Percentiles rank a stretch among this genome's conserved stretches.
Conservation (phyloP, 1,139 yeast genomes). For the Geotrichum bryndzae region DNA sequence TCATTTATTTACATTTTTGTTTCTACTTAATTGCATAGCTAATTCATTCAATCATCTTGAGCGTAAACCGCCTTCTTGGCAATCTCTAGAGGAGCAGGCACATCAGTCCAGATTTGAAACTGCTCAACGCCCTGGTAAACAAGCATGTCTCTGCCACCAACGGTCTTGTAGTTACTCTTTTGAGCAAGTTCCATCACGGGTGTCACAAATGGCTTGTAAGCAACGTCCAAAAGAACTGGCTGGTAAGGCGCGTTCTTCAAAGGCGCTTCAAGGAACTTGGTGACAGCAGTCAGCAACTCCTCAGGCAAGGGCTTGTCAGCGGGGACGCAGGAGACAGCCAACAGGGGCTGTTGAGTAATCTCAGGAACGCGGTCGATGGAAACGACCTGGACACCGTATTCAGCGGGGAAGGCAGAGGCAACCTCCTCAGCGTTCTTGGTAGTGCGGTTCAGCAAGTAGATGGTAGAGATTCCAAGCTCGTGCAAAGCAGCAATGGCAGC, state of each 20-base stretch:
- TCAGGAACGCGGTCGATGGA: conserved; percentile 35
- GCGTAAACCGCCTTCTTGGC: conserved; percentile 22
- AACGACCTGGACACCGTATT: conserved; percentile 55
- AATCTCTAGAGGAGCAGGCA: conserved; percentile 35
- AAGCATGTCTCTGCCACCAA: conserved; percentile 87
- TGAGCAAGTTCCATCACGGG: conserved; percentile 75
- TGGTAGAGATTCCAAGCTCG: conserved; percentile 66
- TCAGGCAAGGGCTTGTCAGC: conserved; percentile 73
- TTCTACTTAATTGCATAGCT: not conserved
- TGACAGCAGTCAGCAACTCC: conserved; percentile 42
- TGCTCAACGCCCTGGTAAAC: conserved; percentile 90
- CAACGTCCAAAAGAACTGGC: conserved; percentile 77
- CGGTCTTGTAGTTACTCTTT: conserved; percentile 59
- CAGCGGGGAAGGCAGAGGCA: conserved; percentile 53
- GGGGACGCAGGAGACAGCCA: conserved; percentile 82
- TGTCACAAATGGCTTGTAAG: conserved; percentile 82
- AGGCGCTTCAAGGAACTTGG: conserved; percentile 38
- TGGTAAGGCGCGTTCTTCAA: conserved; percentile 30
- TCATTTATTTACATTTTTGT: not conserved
- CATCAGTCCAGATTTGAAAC: conserved; percentile 72
- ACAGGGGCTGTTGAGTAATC: conserved; percentile 40
- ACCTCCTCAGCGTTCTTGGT: conserved; percentile 55
- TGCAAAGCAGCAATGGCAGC: conserved; percentile 89
- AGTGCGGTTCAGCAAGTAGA: conserved; percentile 81
- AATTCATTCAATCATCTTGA: not conserved